Evolutionary conservation across 352 stramenopile genomes (phyloP).

Genomic region (Phytophthora palmivora): DNA sequence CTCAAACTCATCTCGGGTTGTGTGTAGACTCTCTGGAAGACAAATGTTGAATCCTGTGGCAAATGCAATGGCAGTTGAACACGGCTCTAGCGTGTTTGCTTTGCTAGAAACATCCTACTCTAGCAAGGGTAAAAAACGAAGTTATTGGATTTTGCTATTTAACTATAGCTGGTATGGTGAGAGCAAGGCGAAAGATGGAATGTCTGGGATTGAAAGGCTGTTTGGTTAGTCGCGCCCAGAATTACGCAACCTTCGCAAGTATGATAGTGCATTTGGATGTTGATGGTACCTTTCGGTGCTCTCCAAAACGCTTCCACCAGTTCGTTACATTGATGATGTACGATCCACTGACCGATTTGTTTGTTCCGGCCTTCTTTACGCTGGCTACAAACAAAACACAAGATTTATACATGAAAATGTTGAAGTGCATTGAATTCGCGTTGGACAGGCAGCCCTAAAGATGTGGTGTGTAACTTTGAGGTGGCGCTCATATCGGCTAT

Average conservation of each 20-base stretch:
- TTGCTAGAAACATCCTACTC: neutral
- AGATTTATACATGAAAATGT: slow-evolving; percentile 7
- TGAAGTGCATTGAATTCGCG: slow-evolving; percentile 11
- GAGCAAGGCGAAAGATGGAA: neutral
- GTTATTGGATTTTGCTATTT: slow-evolving; percentile 5
- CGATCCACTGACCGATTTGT: too few relatives aligned
- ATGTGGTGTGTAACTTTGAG: slow-evolving; percentile 12
- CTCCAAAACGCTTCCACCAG: neutral
- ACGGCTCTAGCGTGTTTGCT: neutral
- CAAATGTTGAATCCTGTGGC: too few relatives aligned
- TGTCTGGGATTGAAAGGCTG: neutral
- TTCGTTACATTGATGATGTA: slow-evolving; percentile 12
- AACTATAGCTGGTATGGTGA: slow-evolving; percentile 6
- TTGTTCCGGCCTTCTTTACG: too few relatives aligned
- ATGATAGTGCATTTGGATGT: slow-evolving; percentile 8
- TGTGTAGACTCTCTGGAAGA: neutral
- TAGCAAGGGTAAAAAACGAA: neutral
- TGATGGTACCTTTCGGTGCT: neutral
- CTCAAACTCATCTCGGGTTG: neutral
- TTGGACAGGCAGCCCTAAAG: neutral
- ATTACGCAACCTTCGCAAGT: neutral
- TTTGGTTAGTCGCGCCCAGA: slow-evolving; percentile 5
- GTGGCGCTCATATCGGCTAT: neutral
- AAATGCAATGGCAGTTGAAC: neutral
- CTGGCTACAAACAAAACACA: slow-evolving; percentile 7